phyloP scores from a whole-genome alignment of 2,329 filamentous ascomycete genomes.

The Pseudogymnoascus sp. region DNA sequence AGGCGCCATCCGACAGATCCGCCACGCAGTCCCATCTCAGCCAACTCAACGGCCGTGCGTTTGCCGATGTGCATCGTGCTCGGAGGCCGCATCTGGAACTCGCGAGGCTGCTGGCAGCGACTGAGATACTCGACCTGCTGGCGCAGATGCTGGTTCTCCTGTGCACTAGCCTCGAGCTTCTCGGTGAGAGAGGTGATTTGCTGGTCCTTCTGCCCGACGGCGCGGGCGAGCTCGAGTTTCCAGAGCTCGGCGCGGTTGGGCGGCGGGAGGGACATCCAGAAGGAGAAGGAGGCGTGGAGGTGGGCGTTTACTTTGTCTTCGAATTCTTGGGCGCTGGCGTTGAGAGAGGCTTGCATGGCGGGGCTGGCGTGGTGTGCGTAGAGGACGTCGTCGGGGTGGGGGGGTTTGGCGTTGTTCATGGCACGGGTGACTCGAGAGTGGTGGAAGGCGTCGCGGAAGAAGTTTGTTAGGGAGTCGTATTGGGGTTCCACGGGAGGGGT shows the following conservation, averaged over 20 bases:
- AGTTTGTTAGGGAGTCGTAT: slow-evolving; percentile 61
- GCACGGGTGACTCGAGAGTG: slow-evolving; percentile 54
- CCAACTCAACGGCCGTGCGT: slow-evolving; percentile 42
- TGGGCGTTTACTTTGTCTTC: slow-evolving; percentile 69
- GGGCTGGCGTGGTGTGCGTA: slow-evolving; percentile 27
- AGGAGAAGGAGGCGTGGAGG: slow-evolving; percentile 66
- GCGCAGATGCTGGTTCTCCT: slow-evolving; percentile 53
- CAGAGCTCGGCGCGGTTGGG: slow-evolving; percentile 55
- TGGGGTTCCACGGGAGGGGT: slow-evolving; percentile 68
- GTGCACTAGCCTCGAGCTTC: slow-evolving; percentile 37
- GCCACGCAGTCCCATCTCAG: slow-evolving; percentile 40
- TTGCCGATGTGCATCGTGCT: slow-evolving; percentile 47
- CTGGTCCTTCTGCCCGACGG: slow-evolving; percentile 50
- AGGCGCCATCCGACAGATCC: slow-evolving; percentile 41
- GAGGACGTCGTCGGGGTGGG: slow-evolving; percentile 34
- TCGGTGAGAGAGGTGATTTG: slow-evolving; percentile 46
- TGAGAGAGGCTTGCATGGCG: slow-evolving; percentile 25
- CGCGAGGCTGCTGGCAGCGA: slow-evolving; percentile 52
- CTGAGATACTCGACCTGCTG: slow-evolving; percentile 54
- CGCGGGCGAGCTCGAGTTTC: slow-evolving; percentile 56
- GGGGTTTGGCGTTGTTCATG: slow-evolving; percentile 43
- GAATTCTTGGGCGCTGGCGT: slow-evolving; percentile 40
- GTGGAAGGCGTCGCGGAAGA: slow-evolving; percentile 61
- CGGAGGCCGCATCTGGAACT: slow-evolving; percentile 50
- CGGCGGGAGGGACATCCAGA: slow-evolving; percentile 62